Evolutionary conservation across 2,329 filamentous ascomycete genomes (phyloP).

Genomic region (Colletotrichum somersetense): DNA sequence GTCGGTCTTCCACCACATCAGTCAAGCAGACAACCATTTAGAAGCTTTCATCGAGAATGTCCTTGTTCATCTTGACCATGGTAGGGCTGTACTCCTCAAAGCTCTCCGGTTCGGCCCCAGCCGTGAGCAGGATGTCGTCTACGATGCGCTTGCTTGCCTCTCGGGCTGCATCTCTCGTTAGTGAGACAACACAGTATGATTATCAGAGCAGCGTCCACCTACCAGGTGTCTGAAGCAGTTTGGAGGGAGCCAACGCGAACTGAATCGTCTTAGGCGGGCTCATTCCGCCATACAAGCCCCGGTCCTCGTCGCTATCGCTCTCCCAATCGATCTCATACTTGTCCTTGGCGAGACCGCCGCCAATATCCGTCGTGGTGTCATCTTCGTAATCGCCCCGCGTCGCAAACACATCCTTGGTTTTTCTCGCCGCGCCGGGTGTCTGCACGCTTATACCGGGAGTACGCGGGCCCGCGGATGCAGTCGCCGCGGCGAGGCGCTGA

Average conservation of each 20-base stretch:
- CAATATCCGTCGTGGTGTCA: constrained; percentile 43
- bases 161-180: constrained; percentile 64
- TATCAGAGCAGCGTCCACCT: constrained; percentile 47
- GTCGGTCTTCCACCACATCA: neutral
- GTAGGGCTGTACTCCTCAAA: constrained; percentile 74
- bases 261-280: constrained; percentile 96
- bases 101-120: constrained; percentile 71
- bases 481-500: constrained; percentile 58
- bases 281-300: constrained; percentile 75
- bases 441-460: constrained; percentile 90
- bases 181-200: neutral
- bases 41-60: constrained; percentile 73
- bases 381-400: constrained; percentile 43
- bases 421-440: constrained; percentile 72
- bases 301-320: constrained; percentile 76
- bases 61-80: constrained; percentile 74
- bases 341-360: constrained; percentile 45
- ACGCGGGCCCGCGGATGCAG: constrained; percentile 61
- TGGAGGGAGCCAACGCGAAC: constrained; percentile 82
- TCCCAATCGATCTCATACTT: constrained; percentile 78
- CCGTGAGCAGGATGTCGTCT: constrained; percentile 81
- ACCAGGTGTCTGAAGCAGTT: constrained; percentile 85
- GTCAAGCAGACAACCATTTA: constrained; percentile 47
- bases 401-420: constrained; percentile 64
- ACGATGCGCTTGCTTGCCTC: constrained; percentile 87